Base-by-base conservation (phyloP, 192 early-diverging fungal genomes). In the Pilaira anomala region DNA sequence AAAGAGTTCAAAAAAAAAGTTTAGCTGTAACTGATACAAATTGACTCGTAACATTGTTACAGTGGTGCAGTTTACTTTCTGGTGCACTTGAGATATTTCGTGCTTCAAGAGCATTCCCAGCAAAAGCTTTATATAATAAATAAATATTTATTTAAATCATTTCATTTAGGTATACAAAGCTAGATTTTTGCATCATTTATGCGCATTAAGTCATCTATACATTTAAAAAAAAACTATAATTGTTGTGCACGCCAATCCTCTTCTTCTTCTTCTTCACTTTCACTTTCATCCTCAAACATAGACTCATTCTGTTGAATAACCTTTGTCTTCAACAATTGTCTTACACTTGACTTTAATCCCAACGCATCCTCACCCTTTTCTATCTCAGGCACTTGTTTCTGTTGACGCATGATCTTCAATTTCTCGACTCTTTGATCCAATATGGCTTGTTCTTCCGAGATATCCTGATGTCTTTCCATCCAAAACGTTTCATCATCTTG, bases 201-300 rank as follows among this genome's bases (percentile, higher is more conserved):
- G n/a, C n/a, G n/a, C n/a, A n/a, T n/a, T n/a, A n/a, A n/a, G n/a
- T n/a, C n/a, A n/a, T n/a, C n/a, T n/a, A n/a, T n/a, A n/a, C n/a
- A n/a, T n/a, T n/a, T n/a, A n/a, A n/a, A n/a, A n/a, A n/a, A n/a
- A n/a, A n/a, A n/a, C n/a, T 58, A 71, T 11, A 76, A 22, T 1
- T 67, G 60, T 26, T 76, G 74, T 25, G 61, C 74, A 59, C 74
- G 52, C 74, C 74, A 76, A 29, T 63, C 72, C 24, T 57, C 48
- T 2, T 63, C 62, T n/a, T 71, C 63, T 8, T 66, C 67, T 36
- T 19, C 30, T 4, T 76, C 73, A n/a, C 69, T 68, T 30, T 67
- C 66, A 18, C 58, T 49, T 26, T 50, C 53, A 33, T 64, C 65
- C 19, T 70, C 69, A 67, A 67, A 62, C 36, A 63, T 59, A 14